These are phyloP conservation scores for Helotiales sp. DNA, from an alignment of 2,329 filamentous ascomycete species.

Conservation along the genomic window DNA sequence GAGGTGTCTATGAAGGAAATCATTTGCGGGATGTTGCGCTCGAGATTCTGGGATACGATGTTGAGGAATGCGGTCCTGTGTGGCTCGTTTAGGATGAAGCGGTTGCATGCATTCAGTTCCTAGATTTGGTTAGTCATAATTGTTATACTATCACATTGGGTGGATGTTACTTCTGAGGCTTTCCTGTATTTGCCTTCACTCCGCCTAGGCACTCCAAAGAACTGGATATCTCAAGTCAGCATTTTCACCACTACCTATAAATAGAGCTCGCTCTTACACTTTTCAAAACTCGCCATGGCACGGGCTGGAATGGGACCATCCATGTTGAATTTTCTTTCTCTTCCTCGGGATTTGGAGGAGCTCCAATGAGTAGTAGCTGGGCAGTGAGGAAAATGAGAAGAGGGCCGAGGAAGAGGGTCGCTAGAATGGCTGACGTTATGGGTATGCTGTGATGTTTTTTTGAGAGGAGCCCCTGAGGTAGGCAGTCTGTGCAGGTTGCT, in stretches of 20 bases:
- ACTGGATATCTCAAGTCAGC: conserved; percentile 32
- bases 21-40: conserved; percentile 56
- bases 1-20: conserved; percentile 62
- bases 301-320: conserved; percentile 35
- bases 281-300: conserved; percentile 18
- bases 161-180: conserved; percentile 34
- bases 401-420: conserved; percentile 32
- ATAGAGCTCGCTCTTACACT: background rate
- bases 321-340: conserved; percentile 47
- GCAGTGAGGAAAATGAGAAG: conserved; percentile 34
- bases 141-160: background rate
- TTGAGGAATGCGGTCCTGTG: conserved; percentile 50
- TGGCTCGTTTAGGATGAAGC: conserved; percentile 52
- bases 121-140: conserved; percentile 46
- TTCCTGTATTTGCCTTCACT: conserved; percentile 34
- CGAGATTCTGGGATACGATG: conserved; percentile 46
- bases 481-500: background rate
- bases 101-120: conserved; percentile 42
- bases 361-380: conserved; percentile 34
- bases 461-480: conserved; percentile 12
- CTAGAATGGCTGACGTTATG: conserved; percentile 21
- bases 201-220: conserved; percentile 38
- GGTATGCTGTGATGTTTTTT: conserved; percentile 13
- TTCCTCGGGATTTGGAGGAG: conserved; percentile 11
- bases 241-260: background rate